These are phyloP conservation scores for Alternaria sp. DNA, from an alignment of 2,329 filamentous ascomycete genomes.

Conservation along the genomic window DNA sequence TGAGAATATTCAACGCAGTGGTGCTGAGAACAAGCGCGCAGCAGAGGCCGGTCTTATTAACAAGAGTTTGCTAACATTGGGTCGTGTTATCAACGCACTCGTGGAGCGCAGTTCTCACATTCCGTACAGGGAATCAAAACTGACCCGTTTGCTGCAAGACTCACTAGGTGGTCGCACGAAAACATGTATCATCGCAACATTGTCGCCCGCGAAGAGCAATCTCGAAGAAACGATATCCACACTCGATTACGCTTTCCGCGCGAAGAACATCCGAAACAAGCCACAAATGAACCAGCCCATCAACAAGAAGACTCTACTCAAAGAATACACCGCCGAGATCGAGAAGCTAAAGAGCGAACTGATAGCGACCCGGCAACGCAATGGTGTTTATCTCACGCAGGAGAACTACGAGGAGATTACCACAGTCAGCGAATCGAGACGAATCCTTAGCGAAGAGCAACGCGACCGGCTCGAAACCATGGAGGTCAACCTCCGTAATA, in stretches of 20 bases:
- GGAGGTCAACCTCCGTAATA: conserved; percentile 89
- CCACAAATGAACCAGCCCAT: conserved; percentile 92
- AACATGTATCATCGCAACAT: conserved; percentile 97
- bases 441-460: conserved; percentile 92
- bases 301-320: conserved; percentile 90
- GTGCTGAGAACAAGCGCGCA: conserved; percentile 96
- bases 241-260: conserved; percentile 94
- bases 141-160: conserved; percentile 93
- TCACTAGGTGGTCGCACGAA: conserved; percentile 95
- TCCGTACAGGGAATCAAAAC: conserved; percentile 91
- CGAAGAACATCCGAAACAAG: conserved; percentile 98
- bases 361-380: conserved; percentile 89
- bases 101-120: conserved; percentile 92
- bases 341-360: conserved; percentile 94
- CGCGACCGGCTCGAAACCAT: conserved; percentile 90
- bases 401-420: conserved; percentile 91
- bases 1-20: conserved; percentile 96
- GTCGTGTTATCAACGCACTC: conserved; percentile 95
- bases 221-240: conserved; percentile 98
- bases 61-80: conserved; percentile 93
- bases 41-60: conserved; percentile 97
- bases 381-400: conserved; percentile 91
- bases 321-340: conserved; percentile 90
- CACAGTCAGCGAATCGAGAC: conserved; percentile 87
- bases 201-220: conserved; percentile 94